phyloP scores from a whole-genome alignment of 768 basidiomycete genomes.

The Gloeopeniophorella convolvens region DNA sequence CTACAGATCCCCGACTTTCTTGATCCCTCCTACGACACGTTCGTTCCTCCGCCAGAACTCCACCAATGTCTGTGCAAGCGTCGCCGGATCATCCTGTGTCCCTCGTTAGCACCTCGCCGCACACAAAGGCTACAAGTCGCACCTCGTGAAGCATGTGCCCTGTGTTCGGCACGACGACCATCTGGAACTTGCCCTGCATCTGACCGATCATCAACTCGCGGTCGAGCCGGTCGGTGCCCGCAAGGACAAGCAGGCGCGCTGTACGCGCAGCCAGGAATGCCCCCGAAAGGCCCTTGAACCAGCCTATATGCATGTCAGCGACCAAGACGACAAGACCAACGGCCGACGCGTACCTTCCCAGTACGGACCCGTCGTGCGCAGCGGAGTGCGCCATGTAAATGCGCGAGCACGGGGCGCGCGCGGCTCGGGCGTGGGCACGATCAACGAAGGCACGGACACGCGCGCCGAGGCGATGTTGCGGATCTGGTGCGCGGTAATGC shows the following conservation, averaged over 20 bases:
- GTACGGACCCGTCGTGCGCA: slow-evolving; percentile 78
- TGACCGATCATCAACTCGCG: slow-evolving; percentile 89
- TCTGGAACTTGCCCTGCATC: slow-evolving; percentile 85
- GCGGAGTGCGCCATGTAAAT: slow-evolving; percentile 78
- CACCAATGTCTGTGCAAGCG: slow-evolving; percentile 71
- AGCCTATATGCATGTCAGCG: slow-evolving; percentile 47
- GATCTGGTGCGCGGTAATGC: slow-evolving; percentile 76
- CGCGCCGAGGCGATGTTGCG: slow-evolving; percentile 77
- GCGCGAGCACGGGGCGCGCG: slow-evolving; percentile 30
- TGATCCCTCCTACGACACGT: slow-evolving; percentile 49
- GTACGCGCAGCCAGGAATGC: slow-evolving; percentile 72
- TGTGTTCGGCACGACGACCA: slow-evolving; percentile 78
- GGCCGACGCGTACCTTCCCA: slow-evolving; percentile 66
- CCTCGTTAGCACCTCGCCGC: neutral
- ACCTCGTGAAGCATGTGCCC: slow-evolving; percentile 97
- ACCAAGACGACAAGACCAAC: neutral
- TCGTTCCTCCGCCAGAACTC: slow-evolving; percentile 94
- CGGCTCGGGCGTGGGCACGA: slow-evolving; percentile 40
- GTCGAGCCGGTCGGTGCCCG: slow-evolving; percentile 90
- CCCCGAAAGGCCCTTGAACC: slow-evolving; percentile 82
- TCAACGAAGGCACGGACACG: slow-evolving; percentile 78
- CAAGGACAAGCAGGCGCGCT: slow-evolving; percentile 83
- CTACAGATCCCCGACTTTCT: slow-evolving; percentile 50
- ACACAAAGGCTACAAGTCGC: slow-evolving; percentile 20
- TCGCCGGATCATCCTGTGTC: slow-evolving; percentile 77